Base-by-base conservation (phyloP, 768 basidiomycete species). In the Antrodiella citrinella region DNA sequence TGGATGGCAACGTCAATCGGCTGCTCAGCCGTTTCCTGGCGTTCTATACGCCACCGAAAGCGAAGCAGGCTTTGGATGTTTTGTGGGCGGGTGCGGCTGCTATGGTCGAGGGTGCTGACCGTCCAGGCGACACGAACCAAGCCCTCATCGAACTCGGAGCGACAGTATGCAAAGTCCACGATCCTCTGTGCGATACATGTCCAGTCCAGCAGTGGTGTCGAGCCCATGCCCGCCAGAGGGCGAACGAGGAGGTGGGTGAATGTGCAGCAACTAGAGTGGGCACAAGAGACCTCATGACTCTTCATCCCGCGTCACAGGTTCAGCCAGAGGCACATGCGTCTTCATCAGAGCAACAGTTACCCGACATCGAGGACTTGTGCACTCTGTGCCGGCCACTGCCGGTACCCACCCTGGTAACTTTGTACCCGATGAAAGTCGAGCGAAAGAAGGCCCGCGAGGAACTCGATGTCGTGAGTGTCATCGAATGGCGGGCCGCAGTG, bases 81-180 rank as follows among this genome's bases (percentile, higher is more conserved):
- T 69, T 97, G n/a, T 96, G 93, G 93, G 66, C 72, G 3, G 83
- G 78, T 3, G 93, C 93, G 1, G 72, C 72, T 38, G 73, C 72
- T 2, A 75, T 96, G 63, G 85, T 96, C 9, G 66, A 78, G 38
- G 70, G 55, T 11, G 62, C 72, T 45, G 72, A 76, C 26, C 64
- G 75, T 54, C 78, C 91, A 0, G 91, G 92, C 15, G 89, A 94
- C 62, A 73, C 93, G 55, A 95, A 95, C 60, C 87, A 96, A 68
- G 92, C 89, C 12, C 72, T 98, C 46, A 97, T 97, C 64, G 94
- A 98, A 62, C 80, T 97, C 4, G 94, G 94, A 45, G 89, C 88
- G 62, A 95, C 91, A 2, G 78, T 96, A 2, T 98, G 94, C 70
- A 92, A 86, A 65, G 83, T 88, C 39, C 82, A 80, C 53, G 80